Base-by-base conservation (phyloP, 1,284 basidiomycete species). In the Anthracocystis walkeri region DNA sequence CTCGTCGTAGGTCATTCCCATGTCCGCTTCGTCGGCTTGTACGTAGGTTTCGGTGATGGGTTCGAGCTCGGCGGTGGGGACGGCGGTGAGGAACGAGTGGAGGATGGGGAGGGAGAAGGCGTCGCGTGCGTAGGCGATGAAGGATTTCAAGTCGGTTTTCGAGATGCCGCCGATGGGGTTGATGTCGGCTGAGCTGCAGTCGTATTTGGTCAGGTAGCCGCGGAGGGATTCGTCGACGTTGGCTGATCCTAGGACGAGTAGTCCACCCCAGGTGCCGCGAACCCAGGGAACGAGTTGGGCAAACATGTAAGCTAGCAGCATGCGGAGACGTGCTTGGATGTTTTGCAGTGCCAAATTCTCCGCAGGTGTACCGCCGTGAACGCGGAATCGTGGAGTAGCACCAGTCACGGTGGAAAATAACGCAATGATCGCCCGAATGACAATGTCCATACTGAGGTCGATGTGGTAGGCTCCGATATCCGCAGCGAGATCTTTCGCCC, bases 91-190 rank as follows among this genome's bases (percentile, higher is more conserved):
- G 88, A 99, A 99, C 61, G 59, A 90, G 54, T 88, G 87, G 42
- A 99, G 88, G 63, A 98, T 90, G 0, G 95, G 95, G 31, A 99
- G 87, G 35, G 93, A 90, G 80, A 97, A 97, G 0, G 90, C 88
- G 56, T 87, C 88, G 69, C 90, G 87, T 2, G 94, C 94, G 78
- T 92, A 96, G 0, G 90, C 90, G 77, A 99, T 97, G 85, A 98
- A 99, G 73, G 91, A 91, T 88, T 97, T 99, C 70, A 99, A 87
- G 86, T 99, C 97, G 0, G 94, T 95, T 87, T 99, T 99, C 86
- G 93, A 95, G 85, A 99, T 97, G 1, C 92, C 93, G 8, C 97
- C 97, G 78, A 99, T 99, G 4, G 96, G 97, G 85, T 99, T 99
- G 83, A 99, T 90, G 85, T 99, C 96, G 58, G 97, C 89, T 44